Conservation (phyloP, 139 green algal genomes). For the Gonium pectorale region DNA sequence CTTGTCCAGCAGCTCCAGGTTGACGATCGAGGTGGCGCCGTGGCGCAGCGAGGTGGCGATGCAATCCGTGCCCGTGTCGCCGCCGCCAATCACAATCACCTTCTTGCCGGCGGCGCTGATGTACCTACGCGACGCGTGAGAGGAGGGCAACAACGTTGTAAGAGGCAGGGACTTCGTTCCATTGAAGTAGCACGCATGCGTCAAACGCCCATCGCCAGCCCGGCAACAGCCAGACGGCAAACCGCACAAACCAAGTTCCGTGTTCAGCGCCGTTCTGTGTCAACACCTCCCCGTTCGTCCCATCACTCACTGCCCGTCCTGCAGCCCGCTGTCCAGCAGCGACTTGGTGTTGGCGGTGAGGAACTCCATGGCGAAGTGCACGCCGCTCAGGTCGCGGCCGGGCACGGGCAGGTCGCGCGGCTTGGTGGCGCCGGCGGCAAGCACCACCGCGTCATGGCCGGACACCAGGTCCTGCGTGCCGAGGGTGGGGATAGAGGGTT, state of each 20-base stretch:
- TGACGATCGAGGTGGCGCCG: slow-evolving; percentile 82
- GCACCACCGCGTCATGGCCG: slow-evolving; percentile 84
- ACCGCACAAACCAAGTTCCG: too few species aligned
- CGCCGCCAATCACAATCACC: slow-evolving; percentile 96
- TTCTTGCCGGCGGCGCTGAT: slow-evolving; percentile 90
- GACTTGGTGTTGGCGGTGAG: slow-evolving; percentile 93
- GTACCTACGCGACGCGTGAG: slow-evolving; percentile 60
- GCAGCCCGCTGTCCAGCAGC: slow-evolving; percentile 87
- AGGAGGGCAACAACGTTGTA: neutral
- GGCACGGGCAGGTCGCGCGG: slow-evolving; percentile 91
- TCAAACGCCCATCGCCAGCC: neutral
- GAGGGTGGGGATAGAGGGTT: neutral
- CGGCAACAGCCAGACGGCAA: neutral
- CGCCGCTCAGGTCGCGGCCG: slow-evolving; percentile 75
- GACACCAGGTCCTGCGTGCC: slow-evolving; percentile 60
- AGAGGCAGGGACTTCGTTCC: too few species aligned
- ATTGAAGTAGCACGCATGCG: too few species aligned
- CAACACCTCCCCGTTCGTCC: too few species aligned
- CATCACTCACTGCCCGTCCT: slow-evolving; percentile 68
- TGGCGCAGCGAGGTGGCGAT: slow-evolving; percentile 93
- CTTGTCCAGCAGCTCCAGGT: slow-evolving; percentile 94
- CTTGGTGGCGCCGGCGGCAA: slow-evolving; percentile 93
- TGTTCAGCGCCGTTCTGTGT: too few species aligned
- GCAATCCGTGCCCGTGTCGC: slow-evolving; percentile 98
- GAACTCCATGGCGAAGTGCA: slow-evolving; percentile 99